Conservation (phyloP, 177 flowering plant genomes). For the Vitis hybrid region DNA sequence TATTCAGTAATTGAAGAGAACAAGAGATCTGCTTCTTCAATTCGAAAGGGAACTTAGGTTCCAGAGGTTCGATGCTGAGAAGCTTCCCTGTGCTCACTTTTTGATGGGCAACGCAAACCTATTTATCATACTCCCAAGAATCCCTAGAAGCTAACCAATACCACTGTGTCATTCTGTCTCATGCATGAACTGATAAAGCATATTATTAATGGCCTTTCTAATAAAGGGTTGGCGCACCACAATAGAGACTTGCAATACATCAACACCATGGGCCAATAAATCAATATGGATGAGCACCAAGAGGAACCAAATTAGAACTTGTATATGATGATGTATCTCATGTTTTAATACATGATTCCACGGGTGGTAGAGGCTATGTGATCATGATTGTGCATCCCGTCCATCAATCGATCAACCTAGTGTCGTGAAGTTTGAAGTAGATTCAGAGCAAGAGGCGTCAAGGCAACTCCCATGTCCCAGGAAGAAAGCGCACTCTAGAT, state of each 20-base stretch:
- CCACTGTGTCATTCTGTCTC: constrained; percentile 23
- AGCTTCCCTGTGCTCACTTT: constrained; percentile 61
- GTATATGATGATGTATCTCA: constrained; percentile 27
- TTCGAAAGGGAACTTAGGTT: constrained; percentile 68
- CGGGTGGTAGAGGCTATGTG: constrained; percentile 32
- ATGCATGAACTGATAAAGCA: constrained; percentile 20
- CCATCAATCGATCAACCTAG: constrained; percentile 36
- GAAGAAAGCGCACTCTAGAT: too few relatives aligned
- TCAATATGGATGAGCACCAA: constrained; percentile 37
- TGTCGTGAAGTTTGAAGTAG: constrained; percentile 1
- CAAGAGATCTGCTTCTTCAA: constrained; percentile 66
- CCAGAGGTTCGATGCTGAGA: constrained; percentile 64
- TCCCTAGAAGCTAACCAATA: constrained; percentile 17
- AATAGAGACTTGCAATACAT: constrained; percentile 30
- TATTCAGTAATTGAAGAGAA: constrained; percentile 51
- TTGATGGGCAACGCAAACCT: constrained; percentile 11
- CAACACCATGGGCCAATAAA: constrained; percentile 36
- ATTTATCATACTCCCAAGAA: constrained; percentile 18
- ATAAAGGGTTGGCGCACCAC: constrained; percentile 28
- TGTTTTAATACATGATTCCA: constrained; percentile 29
- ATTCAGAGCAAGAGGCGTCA: too few relatives aligned
- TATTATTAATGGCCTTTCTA: constrained; percentile 25
- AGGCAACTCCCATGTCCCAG: too few relatives aligned
- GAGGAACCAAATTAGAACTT: constrained; percentile 31
- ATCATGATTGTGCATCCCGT: constrained; percentile 23